These are phyloP conservation scores for Vanilla planifolia DNA, from an alignment of 106 monocot species.

Conservation along the genomic window DNA sequence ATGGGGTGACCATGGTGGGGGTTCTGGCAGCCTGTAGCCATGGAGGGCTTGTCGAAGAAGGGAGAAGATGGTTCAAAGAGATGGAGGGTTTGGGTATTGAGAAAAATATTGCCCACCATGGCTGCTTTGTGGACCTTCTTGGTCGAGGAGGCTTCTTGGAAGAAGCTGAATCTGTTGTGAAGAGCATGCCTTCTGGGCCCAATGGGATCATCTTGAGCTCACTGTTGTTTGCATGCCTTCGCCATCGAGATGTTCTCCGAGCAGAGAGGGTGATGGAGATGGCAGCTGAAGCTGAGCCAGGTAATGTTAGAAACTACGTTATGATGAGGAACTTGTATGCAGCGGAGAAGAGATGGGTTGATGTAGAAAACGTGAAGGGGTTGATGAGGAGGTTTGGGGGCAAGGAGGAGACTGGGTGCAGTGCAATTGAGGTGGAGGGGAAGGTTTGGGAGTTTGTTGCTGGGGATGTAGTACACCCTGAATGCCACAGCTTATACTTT, in stretches of 20 bases:
- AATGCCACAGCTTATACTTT: conserved; percentile 14
- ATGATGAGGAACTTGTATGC: conserved; percentile 74
- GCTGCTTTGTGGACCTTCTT: conserved; percentile 44
- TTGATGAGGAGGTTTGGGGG: conserved; percentile 26
- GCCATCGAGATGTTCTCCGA: conserved; percentile 21
- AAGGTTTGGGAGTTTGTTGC: conserved; percentile 42
- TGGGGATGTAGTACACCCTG: conserved; percentile 26
- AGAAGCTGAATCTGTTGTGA: conserved; percentile 38
- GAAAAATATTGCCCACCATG: conserved; percentile 29
- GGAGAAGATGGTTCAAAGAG: conserved; percentile 28
- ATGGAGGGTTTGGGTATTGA: conserved; percentile 23
- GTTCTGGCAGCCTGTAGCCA: conserved; percentile 43
- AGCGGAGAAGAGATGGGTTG: conserved; percentile 26
- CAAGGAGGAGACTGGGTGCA: conserved; percentile 49
- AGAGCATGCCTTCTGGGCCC: conserved; percentile 26
- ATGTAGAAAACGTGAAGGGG: conserved; percentile 36
- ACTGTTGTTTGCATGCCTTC: conserved; percentile 27
- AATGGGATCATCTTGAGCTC: conserved; percentile 44
- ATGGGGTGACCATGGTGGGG: conserved; percentile 41
- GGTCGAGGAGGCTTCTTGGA: conserved; percentile 33
- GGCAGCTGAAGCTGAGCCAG: conserved; percentile 27
- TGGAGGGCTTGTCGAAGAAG: conserved; percentile 46
- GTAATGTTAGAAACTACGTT: conserved; percentile 49
- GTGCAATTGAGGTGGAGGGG: conserved; percentile 36
- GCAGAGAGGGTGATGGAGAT: conserved; percentile 39